These are phyloP conservation scores for Sphaerostilbella broomeana DNA, from an alignment of 2,329 filamentous ascomycete genomes.

Conservation along the genomic window DNA sequence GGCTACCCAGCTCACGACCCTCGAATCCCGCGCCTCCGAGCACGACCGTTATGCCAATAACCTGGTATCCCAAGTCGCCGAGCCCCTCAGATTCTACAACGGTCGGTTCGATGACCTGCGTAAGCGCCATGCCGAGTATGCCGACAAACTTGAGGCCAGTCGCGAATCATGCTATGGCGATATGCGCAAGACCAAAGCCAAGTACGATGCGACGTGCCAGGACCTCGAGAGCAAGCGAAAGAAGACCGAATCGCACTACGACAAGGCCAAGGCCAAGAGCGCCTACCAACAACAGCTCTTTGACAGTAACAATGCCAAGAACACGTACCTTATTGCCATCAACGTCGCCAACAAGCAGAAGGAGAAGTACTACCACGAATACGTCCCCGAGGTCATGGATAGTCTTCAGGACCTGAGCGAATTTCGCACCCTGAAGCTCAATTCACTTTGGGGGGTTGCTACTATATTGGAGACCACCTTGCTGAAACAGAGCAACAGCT, in stretches of 20 bases:
- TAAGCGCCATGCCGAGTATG: conserved; percentile 84
- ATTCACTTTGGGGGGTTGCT: conserved; percentile 77
- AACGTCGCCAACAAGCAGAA: conserved; percentile 98
- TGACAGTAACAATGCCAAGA: conserved; percentile 98
- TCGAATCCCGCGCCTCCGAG: conserved; percentile 81
- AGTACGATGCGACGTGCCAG: conserved; percentile 89
- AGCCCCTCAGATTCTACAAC: conserved; percentile 72
- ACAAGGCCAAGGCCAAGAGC: conserved; percentile 85
- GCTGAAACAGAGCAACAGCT: conserved; percentile 63
- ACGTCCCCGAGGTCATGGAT: conserved; percentile 87
- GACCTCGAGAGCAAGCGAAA: conserved; percentile 92
- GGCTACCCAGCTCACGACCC: conserved; percentile 84
- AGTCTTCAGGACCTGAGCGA: conserved; percentile 91
- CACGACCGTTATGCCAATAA: conserved; percentile 80
- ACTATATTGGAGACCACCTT: conserved; percentile 74
- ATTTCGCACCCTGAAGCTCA: conserved; percentile 76
- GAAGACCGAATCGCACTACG: conserved; percentile 90
- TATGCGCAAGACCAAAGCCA: conserved; percentile 81
- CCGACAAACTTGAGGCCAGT: conserved; percentile 82
- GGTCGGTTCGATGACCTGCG: conserved; percentile 82
- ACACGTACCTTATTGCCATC: conserved; percentile 93
- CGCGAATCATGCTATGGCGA: conserved; percentile 78
- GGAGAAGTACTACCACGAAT: conserved; percentile 95
- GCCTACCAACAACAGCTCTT: conserved; percentile 86
- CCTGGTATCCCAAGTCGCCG: conserved; percentile 72